Percentiles rank a stretch among this genome's conserved stretches.
phyloP scores from a whole-genome alignment of 257 asterid genomes.

The Lavandula angustifolia region DNA sequence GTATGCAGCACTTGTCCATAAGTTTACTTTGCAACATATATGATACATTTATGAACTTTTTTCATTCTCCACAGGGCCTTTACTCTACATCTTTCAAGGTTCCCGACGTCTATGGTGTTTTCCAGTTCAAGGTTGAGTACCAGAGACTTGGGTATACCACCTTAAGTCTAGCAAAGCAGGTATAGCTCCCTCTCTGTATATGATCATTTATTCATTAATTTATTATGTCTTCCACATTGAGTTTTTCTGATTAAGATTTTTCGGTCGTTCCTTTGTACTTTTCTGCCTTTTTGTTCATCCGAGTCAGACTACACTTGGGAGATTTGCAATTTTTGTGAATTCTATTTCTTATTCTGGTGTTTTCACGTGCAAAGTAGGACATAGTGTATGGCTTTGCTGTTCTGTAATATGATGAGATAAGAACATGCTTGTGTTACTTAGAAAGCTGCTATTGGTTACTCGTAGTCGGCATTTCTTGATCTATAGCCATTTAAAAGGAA shows the following conservation, averaged over 20 bases:
- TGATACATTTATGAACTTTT: neutral
- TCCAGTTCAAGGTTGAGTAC: slow-evolving; percentile 92
- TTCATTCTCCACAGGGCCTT: slow-evolving; percentile 57
- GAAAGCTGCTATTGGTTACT: slow-evolving; percentile 6
- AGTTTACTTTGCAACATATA: slow-evolving; percentile 19
- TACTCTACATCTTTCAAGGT: slow-evolving; percentile 79
- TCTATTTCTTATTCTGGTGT: neutral
- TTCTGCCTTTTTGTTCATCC: neutral
- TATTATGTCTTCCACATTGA: slow-evolving; percentile 2
- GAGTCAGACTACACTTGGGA: neutral
- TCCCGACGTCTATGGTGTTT: slow-evolving; percentile 96
- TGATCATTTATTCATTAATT: neutral
- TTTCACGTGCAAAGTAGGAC: slow-evolving; percentile 15
- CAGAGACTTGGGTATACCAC: slow-evolving; percentile 83
- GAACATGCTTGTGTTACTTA: slow-evolving; percentile 22
- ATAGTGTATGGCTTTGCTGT: slow-evolving; percentile 8
- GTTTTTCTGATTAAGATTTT: slow-evolving; percentile 17
- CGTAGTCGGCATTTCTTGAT: slow-evolving; percentile 5
- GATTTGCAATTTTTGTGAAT: slow-evolving; percentile 9
- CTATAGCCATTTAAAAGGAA: slow-evolving; percentile 5
- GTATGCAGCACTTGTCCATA: neutral
- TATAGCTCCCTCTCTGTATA: slow-evolving; percentile 28
- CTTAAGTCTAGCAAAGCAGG: slow-evolving; percentile 88
- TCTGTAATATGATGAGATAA: slow-evolving; percentile 14
- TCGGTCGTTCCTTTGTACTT: slow-evolving; percentile 5